These are phyloP conservation scores for Tricholoma flavovirens DNA, from an alignment of 768 basidiomycete species.

Conservation along the genomic window DNA sequence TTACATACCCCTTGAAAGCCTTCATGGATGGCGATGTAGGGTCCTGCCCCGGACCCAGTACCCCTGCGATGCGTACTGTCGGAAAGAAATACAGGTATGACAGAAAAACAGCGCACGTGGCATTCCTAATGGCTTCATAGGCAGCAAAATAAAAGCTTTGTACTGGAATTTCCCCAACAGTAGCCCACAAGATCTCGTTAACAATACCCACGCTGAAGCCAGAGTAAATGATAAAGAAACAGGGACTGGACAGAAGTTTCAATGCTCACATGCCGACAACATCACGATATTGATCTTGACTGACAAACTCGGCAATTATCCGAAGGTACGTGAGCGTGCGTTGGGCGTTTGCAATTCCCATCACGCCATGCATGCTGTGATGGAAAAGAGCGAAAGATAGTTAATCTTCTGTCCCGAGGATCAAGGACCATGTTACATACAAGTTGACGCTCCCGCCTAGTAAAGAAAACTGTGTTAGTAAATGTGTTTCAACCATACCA, in stretches of 20 bases:
- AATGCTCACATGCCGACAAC: slow-evolving; percentile 25
- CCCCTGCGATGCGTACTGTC: slow-evolving; percentile 70
- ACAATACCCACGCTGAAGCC: slow-evolving; percentile 32
- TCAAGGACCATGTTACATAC: slow-evolving; percentile 21
- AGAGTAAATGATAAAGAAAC: neutral
- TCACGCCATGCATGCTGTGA: slow-evolving; percentile 43
- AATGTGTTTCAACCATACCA: neutral
- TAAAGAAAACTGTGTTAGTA: neutral
- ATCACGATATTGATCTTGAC: slow-evolving; percentile 47
- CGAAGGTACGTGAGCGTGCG: slow-evolving; percentile 73
- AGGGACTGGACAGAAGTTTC: neutral
- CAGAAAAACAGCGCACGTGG: slow-evolving; percentile 30
- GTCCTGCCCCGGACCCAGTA: slow-evolving; percentile 62
- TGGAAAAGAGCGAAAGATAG: neutral
- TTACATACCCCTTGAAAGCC: slow-evolving; percentile 50
- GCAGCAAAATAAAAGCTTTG: slow-evolving; percentile 54
- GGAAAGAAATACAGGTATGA: neutral
- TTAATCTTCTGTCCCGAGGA: slow-evolving; percentile 52
- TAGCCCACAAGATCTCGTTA: slow-evolving; percentile 50
- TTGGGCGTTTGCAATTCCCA: slow-evolving; percentile 86
- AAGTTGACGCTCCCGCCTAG: slow-evolving; percentile 11
- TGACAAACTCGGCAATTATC: slow-evolving; percentile 73
- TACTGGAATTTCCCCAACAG: slow-evolving; percentile 49
- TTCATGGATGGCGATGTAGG: slow-evolving; percentile 44
- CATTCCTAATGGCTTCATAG: slow-evolving; percentile 38